phyloP scores from a whole-genome alignment of 140 eudicot species.

The Ambrosia hybrid region DNA sequence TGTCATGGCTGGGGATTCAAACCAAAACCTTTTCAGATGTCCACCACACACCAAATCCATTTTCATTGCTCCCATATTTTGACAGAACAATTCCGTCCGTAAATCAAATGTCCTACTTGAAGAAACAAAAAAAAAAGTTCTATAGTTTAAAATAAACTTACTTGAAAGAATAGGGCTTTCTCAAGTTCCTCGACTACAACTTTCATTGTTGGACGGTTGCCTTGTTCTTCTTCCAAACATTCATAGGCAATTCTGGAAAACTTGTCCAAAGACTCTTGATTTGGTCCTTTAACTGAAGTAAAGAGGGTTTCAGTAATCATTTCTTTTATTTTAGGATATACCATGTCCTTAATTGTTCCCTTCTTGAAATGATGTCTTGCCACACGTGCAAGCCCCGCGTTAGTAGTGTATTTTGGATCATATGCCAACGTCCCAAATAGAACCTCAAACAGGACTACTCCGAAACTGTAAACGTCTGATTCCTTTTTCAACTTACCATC shows the following conservation, averaged over 20 bases:
- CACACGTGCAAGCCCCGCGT: not conserved
- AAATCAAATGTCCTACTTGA: not conserved
- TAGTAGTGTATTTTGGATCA: not conserved
- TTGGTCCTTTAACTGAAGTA: slow-evolving; percentile 3
- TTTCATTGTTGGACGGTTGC: not conserved
- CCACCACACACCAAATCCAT: too few species aligned
- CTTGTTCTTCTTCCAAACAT: slow-evolving; percentile 13
- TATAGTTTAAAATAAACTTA: not conserved
- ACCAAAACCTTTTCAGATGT: too few species aligned
- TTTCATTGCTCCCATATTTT: too few species aligned
- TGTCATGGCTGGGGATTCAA: too few species aligned
- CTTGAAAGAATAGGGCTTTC: slow-evolving; percentile 12
- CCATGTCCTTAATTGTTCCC: not conserved
- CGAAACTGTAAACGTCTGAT: slow-evolving; percentile 12
- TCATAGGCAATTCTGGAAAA: not conserved
- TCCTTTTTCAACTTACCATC: not conserved
- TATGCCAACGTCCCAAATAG: not conserved
- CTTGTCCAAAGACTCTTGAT: not conserved
- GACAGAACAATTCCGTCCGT: too few species aligned
- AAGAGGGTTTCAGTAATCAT: not conserved
- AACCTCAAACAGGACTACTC: slow-evolving; percentile 18
- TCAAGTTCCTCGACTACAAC: slow-evolving; percentile 3
- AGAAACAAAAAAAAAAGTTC: not conserved
- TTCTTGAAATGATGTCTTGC: not conserved
- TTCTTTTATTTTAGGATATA: slow-evolving; percentile 18